Evolutionary conservation across 2,329 filamentous ascomycete species (phyloP).

Genomic region (Trichocomaceae sp.): DNA sequence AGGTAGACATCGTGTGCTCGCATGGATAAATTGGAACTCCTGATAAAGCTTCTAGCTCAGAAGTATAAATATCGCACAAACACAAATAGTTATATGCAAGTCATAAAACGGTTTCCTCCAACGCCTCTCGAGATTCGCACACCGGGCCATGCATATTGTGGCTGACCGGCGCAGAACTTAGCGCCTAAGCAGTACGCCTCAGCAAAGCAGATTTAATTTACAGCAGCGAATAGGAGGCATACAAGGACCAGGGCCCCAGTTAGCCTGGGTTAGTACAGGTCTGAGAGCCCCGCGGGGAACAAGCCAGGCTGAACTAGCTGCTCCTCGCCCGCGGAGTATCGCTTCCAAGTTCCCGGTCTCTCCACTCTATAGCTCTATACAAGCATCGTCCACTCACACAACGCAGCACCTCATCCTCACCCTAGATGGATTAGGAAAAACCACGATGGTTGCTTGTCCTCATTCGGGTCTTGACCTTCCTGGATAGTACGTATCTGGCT

Average conservation of each 20-base stretch:
- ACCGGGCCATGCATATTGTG: too few species aligned
- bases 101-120: neutral
- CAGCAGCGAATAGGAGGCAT: constrained; percentile 3
- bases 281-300: neutral
- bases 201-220: constrained; percentile 1
- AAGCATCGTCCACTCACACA: neutral
- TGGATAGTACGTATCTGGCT: neutral
- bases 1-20: neutral
- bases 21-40: neutral
- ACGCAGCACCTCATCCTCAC: neutral
- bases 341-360: neutral
- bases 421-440: neutral
- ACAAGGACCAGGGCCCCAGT: neutral
- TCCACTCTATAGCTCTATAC: neutral
- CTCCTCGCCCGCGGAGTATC: constrained; percentile 9
- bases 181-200: neutral
- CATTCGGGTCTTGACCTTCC: neutral
- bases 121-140: too few species aligned
- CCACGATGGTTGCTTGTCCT: neutral
- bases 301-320: constrained; percentile 1
- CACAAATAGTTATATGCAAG: constrained; percentile 2
- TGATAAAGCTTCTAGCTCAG: neutral
- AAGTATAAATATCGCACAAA: neutral
- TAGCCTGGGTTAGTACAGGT: too few species aligned
- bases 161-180: neutral